These are phyloP conservation scores for Penicillium griseofulvum DNA, from an alignment of 2,329 filamentous ascomycete species.

Conservation along the genomic window DNA sequence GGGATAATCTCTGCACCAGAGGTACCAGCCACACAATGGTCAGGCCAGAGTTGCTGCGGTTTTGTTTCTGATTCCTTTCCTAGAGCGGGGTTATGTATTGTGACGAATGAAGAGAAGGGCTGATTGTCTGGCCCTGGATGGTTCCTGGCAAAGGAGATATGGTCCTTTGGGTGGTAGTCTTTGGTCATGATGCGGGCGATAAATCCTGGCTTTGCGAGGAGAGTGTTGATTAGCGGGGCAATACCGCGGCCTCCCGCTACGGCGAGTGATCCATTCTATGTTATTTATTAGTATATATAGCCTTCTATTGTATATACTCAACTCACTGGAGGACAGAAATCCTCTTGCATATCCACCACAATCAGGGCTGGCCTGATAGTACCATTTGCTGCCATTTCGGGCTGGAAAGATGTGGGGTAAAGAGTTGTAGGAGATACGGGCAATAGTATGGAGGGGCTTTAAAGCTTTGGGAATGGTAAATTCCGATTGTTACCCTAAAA, in stretches of 20 bases:
- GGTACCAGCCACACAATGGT: conserved; percentile 78
- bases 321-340: conserved; percentile 86
- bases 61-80: conserved; percentile 61
- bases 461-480: not conserved
- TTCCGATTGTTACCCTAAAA: not conserved
- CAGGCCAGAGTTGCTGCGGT: conserved; percentile 76
- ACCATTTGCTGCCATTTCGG: not conserved
- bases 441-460: not conserved
- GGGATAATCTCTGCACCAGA: conserved; percentile 70
- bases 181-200: conserved; percentile 76
- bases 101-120: conserved; percentile 65
- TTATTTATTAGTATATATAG: not conserved
- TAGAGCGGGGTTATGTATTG: conserved; percentile 52
- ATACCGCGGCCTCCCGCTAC: conserved; percentile 72
- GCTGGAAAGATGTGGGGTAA: not conserved
- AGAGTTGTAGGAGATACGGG: too few species aligned
- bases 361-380: conserved; percentile 56
- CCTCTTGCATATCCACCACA: conserved; percentile 87
- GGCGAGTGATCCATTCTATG: conserved; percentile 76
- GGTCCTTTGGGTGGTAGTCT: conserved; percentile 80
- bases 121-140: conserved; percentile 62
- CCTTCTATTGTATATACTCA: not conserved
- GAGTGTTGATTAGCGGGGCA: conserved; percentile 67
- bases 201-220: conserved; percentile 68
- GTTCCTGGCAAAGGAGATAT: conserved; percentile 86